A percentile compares a stretch with the other conserved stretches of the same genome.
phyloP scores from a whole-genome alignment of 305 asterid genomes.

The Salvia sclarea region DNA sequence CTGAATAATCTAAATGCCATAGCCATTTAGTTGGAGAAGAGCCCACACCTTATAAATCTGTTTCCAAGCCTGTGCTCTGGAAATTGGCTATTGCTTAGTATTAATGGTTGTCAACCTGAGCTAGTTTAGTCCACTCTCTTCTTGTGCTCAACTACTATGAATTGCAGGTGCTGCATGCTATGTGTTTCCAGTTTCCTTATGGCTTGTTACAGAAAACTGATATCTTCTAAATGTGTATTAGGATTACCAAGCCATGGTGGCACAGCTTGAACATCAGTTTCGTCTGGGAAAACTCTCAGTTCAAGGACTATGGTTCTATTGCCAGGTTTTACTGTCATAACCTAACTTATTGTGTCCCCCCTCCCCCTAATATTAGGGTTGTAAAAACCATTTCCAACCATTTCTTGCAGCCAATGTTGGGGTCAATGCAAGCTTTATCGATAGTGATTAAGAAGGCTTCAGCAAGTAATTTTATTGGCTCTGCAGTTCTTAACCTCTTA shows the following conservation, averaged over 20 bases:
- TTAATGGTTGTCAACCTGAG: constrained; percentile 3
- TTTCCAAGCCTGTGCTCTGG: constrained; percentile 24
- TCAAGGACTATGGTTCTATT: constrained; percentile 98
- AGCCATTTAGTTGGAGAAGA: constrained; percentile 18
- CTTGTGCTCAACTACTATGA: constrained; percentile 24
- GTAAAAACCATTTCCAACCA: constrained; percentile 27
- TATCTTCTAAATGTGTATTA: constrained; percentile 35
- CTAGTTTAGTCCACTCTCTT: constrained; percentile 26
- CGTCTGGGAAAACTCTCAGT: constrained; percentile 88
- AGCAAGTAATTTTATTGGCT: constrained; percentile 70
- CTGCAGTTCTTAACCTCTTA: constrained; percentile 91
- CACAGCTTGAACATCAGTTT: constrained; percentile 98
- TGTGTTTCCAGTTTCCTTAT: constrained; percentile 21
- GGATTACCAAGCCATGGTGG: constrained; percentile 99
- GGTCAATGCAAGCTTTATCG: constrained; percentile 93
- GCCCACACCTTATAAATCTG: not conserved
- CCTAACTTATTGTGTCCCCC: constrained; percentile 22
- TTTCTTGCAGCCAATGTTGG: constrained; percentile 84
- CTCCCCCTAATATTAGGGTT: constrained; percentile 19
- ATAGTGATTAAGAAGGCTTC: constrained; percentile 83
- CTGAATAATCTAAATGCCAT: not conserved
- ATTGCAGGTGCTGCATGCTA: constrained; percentile 14
- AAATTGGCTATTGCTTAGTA: constrained; percentile 4
- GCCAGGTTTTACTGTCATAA: constrained; percentile 69
- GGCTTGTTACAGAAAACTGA: constrained; percentile 31